Evolutionary conservation across 148 eudicot genomes (phyloP), one percentile per base, ranked within the genome.

Genomic region (Silene conica): DNA sequence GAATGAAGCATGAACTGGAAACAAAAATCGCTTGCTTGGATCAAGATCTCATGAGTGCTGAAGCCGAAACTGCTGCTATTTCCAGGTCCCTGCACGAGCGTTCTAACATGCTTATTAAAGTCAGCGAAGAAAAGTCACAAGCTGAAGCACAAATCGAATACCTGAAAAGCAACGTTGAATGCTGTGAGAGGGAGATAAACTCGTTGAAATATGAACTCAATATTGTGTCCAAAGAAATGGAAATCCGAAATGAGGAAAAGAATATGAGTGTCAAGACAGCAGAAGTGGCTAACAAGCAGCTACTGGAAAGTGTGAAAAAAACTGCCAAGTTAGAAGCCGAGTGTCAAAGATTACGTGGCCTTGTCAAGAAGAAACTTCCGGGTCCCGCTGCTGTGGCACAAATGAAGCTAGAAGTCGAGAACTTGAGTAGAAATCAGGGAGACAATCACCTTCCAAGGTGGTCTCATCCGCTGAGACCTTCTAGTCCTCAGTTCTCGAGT

Each of bases 301-400:
- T 92, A 54, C 15, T 86, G 79, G 98, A 95, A 85, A 90, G 90
- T 64, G 96, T 82, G 34, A 95, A 92, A 83, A 95, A 90, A 79
- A 89, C 92, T 57, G 81, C 97, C 25, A 95, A 95, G 83, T 81
- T 95, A 54, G 98, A 95, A 82, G 89, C 97, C 5, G 98, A 95
- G 77, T 95, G 98, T 80, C 98, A 95, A 81, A 90, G 97, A 54
- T 80, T 95, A 67, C 89, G 98, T 28, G 96, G 96, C 71, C 97
- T 95, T 83, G 98, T 95, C 22, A 76, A 91, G 65, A 95, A 95
- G 85, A 95, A 92, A 80, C 82, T 95, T 73, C 98, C 98, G 8
- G 97, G 98, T 54, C 97, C 98, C 43, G 98, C 98, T 60, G 98
- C 98, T 10, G 65, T 92, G 69, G 98, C 98, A 41, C 98, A 95